A percentile compares a stretch with the other conserved stretches of the same genome.
Conservation (phyloP, 2,329 filamentous ascomycete genomes). For the Nannizziopsis arthrosporioides region DNA sequence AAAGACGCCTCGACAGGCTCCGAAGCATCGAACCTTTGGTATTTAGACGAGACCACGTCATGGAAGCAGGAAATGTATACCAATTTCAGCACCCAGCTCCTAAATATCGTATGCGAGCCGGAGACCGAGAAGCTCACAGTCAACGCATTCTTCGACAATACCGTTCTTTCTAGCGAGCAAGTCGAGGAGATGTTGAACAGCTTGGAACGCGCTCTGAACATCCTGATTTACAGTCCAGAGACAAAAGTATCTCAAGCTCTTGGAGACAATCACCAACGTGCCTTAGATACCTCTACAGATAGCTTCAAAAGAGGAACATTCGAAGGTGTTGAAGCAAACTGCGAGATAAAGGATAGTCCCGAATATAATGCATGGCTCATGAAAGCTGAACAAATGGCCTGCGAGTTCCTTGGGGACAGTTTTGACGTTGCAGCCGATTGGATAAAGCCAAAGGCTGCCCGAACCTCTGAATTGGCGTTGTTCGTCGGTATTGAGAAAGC, state of each 20-base stretch:
- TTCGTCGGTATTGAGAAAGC: conserved; percentile 1
- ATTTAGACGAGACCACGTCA: not conserved
- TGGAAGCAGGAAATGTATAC: not conserved
- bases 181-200: conserved; percentile 6
- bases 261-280: not conserved
- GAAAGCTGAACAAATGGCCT: conserved; percentile 5
- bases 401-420: conserved; percentile 2
- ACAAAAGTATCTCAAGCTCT: not conserved
- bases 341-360: no score
- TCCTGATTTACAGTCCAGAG: not conserved
- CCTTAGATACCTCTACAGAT: no score
- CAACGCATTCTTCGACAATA: conserved; percentile 8
- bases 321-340: no score
- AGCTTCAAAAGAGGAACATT: no score
- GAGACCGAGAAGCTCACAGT: conserved; percentile 7
- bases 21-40: not conserved
- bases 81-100: conserved; percentile 10
- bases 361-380: not conserved
- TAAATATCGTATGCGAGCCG: conserved; percentile 8
- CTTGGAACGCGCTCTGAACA: not conserved
- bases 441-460: conserved; percentile 1
- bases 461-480: not conserved
- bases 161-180: not conserved
- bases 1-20: not conserved
- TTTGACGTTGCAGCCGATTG: conserved; percentile 5